phyloP scores from a whole-genome alignment of 1,284 basidiomycete species.

The Malassezia brasiliensis region DNA sequence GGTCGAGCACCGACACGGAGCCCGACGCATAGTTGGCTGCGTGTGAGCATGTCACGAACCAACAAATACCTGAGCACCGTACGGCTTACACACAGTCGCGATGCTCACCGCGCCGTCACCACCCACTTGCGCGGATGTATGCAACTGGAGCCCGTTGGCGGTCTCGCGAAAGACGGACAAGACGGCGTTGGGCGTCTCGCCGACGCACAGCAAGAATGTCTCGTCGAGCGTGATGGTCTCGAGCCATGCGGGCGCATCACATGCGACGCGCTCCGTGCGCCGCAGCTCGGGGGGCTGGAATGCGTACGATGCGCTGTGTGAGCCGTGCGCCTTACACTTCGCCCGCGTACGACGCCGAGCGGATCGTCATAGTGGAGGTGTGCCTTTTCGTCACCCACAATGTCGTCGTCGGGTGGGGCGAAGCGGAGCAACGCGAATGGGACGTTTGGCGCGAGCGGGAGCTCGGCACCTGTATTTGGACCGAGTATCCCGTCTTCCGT shows the following conservation, averaged over 20 bases:
- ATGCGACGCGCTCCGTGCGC: neutral
- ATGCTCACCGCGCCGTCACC: neutral
- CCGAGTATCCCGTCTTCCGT: slow-evolving; percentile 24
- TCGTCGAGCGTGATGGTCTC: neutral
- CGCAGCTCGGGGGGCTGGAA: neutral
- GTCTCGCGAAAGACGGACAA: neutral
- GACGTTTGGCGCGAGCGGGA: neutral
- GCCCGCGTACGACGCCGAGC: neutral
- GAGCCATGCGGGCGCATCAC: neutral
- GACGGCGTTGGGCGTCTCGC: neutral
- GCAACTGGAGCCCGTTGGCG: neutral
- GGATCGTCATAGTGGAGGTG: slow-evolving; percentile 9
- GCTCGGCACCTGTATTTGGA: slow-evolving; percentile 5
- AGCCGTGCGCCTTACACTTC: neutral
- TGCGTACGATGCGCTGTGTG: neutral
- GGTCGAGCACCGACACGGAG: slow-evolving; percentile 4
- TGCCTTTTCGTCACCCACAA: slow-evolving; percentile 5
- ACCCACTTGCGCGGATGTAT: neutral
- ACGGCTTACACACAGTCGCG: neutral
- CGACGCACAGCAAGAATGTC: neutral
- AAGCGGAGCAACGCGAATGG: slow-evolving; percentile 5
- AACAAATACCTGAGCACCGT: neutral
- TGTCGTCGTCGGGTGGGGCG: slow-evolving; percentile 7
- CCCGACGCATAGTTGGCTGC: slow-evolving; percentile 18
- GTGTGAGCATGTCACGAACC: neutral